Conservation (phyloP, 768 basidiomycete genomes). For the Suillus americanus region DNA sequence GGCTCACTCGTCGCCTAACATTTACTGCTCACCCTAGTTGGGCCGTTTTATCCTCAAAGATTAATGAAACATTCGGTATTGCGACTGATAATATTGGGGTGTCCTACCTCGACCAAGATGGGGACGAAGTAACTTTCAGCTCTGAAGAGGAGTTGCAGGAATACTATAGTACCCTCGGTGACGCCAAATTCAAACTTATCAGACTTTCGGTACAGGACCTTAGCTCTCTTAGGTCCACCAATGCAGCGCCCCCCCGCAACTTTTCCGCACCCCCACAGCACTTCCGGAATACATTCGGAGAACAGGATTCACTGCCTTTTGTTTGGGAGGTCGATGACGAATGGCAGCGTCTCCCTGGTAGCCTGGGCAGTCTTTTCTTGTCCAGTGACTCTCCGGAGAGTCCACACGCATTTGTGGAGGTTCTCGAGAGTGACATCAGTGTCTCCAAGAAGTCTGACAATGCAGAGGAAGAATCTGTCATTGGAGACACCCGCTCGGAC, state of each 20-base stretch:
- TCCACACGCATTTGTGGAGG: slow-evolving; percentile 67
- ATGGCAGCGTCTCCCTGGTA: slow-evolving; percentile 58
- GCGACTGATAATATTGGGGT: slow-evolving; percentile 59
- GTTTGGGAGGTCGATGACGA: slow-evolving; percentile 54
- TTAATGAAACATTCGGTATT: slow-evolving; percentile 54
- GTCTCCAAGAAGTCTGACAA: slow-evolving; percentile 29
- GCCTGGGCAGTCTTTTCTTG: slow-evolving; percentile 41
- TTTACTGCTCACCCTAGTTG: slow-evolving; percentile 57
- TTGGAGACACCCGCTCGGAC: slow-evolving; percentile 32
- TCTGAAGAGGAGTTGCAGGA: slow-evolving; percentile 78
- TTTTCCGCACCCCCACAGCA: slow-evolving; percentile 29
- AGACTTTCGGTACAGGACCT: slow-evolving; percentile 70
- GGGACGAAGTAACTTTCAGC: slow-evolving; percentile 76
- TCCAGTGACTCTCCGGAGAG: slow-evolving; percentile 34
- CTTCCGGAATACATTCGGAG: slow-evolving; percentile 64
- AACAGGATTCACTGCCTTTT: slow-evolving; percentile 43
- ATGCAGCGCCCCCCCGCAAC: slow-evolving; percentile 31
- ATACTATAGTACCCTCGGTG: slow-evolving; percentile 47
- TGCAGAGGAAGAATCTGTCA: slow-evolving; percentile 29
- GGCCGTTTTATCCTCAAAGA: slow-evolving; percentile 53
- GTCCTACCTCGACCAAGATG: slow-evolving; percentile 70
- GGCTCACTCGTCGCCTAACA: slow-evolving; percentile 57
- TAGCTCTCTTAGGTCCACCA: slow-evolving; percentile 32
- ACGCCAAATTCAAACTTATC: slow-evolving; percentile 31
- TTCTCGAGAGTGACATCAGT: slow-evolving; percentile 43